phyloP scores from a whole-genome alignment of 768 basidiomycete genomes.

The Sporobolomyces pararoseus region DNA sequence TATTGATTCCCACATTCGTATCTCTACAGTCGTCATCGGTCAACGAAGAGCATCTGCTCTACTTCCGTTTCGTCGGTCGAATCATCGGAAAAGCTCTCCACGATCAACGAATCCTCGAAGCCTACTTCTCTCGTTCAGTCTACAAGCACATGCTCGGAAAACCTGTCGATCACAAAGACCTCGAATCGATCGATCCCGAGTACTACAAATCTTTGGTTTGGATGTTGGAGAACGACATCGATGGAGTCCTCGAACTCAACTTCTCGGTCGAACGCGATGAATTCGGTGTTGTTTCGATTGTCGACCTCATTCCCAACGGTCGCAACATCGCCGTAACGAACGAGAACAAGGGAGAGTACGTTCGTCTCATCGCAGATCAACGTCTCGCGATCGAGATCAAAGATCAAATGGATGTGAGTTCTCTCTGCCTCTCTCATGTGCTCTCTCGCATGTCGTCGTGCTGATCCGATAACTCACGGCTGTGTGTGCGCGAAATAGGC shows the following conservation, averaged over 20 bases:
- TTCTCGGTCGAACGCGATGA: constrained; percentile 97
- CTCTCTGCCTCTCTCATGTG: not conserved
- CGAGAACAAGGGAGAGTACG: constrained; percentile 95
- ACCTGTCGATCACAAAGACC: constrained; percentile 89
- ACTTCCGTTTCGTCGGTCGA: constrained; percentile 98
- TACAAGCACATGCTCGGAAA: constrained; percentile 93
- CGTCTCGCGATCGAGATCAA: constrained; percentile 89
- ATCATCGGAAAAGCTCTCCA: constrained; percentile 98
- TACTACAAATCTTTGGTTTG: constrained; percentile 97
- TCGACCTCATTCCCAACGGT: constrained; percentile 81
- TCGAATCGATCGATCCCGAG: constrained; percentile 96
- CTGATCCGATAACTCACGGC: no score
- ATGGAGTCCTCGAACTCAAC: constrained; percentile 75
- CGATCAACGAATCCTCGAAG: constrained; percentile 90
- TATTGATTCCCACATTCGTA: constrained; percentile 13
- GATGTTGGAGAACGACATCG: constrained; percentile 90
- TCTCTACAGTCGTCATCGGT: constrained; percentile 82
- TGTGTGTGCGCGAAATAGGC: constrained; percentile 49
- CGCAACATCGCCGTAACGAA: constrained; percentile 81
- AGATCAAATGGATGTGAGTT: constrained; percentile 71
- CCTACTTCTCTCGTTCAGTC: constrained; percentile 89
- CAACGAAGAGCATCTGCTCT: constrained; percentile 89
- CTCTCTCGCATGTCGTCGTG: not conserved
- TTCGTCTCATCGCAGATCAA: constrained; percentile 90
- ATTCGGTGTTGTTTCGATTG: constrained; percentile 87